Evolutionary conservation across 2,329 filamentous ascomycete genomes (phyloP), one percentile per base, ranked within the genome.

Genomic region (Ascochyta clinopodiicola): DNA sequence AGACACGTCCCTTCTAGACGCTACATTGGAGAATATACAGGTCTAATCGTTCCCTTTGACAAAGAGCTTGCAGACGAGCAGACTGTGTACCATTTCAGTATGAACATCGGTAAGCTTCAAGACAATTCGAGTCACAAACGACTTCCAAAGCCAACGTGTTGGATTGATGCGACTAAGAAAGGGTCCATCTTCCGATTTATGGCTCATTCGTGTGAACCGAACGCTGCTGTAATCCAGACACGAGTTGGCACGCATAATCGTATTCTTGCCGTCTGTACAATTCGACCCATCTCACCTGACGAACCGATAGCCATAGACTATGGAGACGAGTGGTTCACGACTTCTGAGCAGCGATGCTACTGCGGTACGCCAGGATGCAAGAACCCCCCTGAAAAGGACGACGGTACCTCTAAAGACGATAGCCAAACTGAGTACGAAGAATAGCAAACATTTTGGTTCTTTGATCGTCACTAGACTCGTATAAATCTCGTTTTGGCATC

Each of bases 181-280:
- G 43, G 42, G 4, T 38, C 46, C 13, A 29, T 42, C 5, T 51
- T 51, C 5, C 52, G 46, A 2, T 32, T 51, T 42, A 34, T 47
- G 32, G 29, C 22, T 2, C 46, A 56, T 38, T 51, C 46, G 3
- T 56, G 52, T 36, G n/a, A 38, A 4, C 46, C 46, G 2, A 47
- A 44, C 36, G 27, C 46, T 32, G 22, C 1, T 5, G 12, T 12
- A 12, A 34, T n/a, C 2, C 21, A 25, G 15, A 22, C 21, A n/a
- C 24, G 17, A 21, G 12, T 25, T 6, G 24, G 21, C n/a, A n/a
- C 24, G 2, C 36, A 51, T 12, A 40, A 46, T 29, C 42, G 32
- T 10, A 37, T 51, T 5, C n/a, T 17, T 10, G 19, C 35, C 15
- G 24, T 40, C 6, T 12, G 21, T 34, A 10, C 29, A 4, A 22